These are phyloP conservation scores for Sporodiniella umbellata DNA, from an alignment of 371 early-diverging fungal genomes.

Conservation along the genomic window DNA sequence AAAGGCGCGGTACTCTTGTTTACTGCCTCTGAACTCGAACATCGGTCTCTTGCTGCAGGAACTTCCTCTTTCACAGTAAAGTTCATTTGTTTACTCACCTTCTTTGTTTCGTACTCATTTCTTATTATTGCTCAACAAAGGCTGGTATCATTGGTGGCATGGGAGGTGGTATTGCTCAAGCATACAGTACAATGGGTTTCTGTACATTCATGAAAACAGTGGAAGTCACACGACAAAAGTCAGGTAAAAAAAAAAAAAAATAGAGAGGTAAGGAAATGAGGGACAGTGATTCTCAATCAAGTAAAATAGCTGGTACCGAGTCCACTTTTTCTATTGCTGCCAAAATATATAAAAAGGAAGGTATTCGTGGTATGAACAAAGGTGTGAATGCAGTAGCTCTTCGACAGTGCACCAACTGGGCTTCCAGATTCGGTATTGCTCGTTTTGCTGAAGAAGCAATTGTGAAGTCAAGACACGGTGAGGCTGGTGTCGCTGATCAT, in stretches of 20 bases:
- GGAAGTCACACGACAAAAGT: conserved; percentile 95
- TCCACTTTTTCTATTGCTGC: conserved; percentile 83
- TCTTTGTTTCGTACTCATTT: too few species aligned
- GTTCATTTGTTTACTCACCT: conserved; percentile 5
- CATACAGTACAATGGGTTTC: conserved; percentile 97
- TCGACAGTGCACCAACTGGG: conserved; percentile 96
- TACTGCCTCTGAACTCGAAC: conserved; percentile 92
- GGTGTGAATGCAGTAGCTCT: conserved; percentile 90
- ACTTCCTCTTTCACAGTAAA: conserved; percentile 57
- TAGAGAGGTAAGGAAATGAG: conserved; percentile 5
- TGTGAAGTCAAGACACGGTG: conserved; percentile 49
- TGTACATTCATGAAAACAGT: conserved; percentile 99
- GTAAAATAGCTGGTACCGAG: conserved; percentile 42
- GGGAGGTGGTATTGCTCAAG: conserved; percentile 88
- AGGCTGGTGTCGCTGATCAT: conserved; percentile 22
- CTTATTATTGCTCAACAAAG: conserved; percentile 14
- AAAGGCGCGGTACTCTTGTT: conserved; percentile 95
- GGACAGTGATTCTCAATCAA: neutral
- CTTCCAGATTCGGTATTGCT: conserved; percentile 89
- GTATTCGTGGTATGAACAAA: conserved; percentile 94
- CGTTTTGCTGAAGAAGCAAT: conserved; percentile 82
- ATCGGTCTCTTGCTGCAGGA: conserved; percentile 54
- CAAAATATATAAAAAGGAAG: conserved; percentile 89
- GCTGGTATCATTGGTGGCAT: conserved; percentile 92
- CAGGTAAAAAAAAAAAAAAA: conserved; percentile 29